Base-by-base conservation (phyloP, 2,329 filamentous ascomycete genomes). In the Sordariomycetes sp. region DNA sequence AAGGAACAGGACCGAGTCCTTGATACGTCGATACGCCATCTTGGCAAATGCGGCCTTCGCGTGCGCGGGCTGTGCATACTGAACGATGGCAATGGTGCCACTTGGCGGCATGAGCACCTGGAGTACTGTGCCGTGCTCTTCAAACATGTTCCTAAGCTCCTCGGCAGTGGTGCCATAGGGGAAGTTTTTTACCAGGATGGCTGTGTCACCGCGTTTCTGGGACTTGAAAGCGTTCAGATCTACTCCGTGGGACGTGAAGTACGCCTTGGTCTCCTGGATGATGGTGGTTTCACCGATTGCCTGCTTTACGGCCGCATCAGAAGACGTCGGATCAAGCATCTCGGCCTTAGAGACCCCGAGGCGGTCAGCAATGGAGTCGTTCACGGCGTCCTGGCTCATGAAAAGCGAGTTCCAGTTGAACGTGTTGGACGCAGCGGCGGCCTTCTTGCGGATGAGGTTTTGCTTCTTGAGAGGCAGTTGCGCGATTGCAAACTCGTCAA, bases 401-500 rank as follows among this genome's bases (percentile, higher is more conserved):
- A 94, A 99, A n/a, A 99, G 76, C n/a, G 91, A 92, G 74, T 99
- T 99, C 94, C 94, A 99, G 68, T 92, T 96, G 73, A 97, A 97
- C 1, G 81, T 84, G 54, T 80, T 83, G 34, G 85, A 86, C 10
- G 87, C 79, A 24, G 91, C 89, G 64, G 92, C 86, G 54, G 85
- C 80, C 72, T 89, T 95, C 65, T 87, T 88, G 68, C 87, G 89
- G 63, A 97, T 87, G 65, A 95, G 81, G 64, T 90, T 90, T 70
- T 97, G 94, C 70, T 95, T 94, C 73, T 96, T 97, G 62, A 97
- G 75, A 17, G 94, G 92, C 63, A 99, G 72, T 69, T 96, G 95
- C 0, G 92, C 90, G 57, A 99, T 79, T 58, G 87, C 85, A 70
- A 87, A 94, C 63, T 97, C 94, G 67, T 96, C 89, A 53, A 97